Conservation (phyloP, 306 rosid species). For the Quillaja saponaria region DNA sequence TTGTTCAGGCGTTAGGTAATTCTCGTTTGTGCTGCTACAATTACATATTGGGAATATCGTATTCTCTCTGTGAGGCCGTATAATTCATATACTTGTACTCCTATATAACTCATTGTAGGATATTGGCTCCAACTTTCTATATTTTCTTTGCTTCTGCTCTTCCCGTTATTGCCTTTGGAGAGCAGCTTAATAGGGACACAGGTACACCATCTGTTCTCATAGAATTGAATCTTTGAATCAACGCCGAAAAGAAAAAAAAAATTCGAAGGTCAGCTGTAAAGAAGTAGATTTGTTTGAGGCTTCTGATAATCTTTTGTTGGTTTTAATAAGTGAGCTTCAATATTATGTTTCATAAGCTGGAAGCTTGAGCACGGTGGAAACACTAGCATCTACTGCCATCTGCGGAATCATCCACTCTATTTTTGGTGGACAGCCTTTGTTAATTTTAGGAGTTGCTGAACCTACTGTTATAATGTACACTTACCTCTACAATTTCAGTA, state of each 20-base stretch:
- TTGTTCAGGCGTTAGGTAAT: slow-evolving; percentile 63
- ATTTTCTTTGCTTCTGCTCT: slow-evolving; percentile 92
- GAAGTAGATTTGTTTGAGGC: background rate
- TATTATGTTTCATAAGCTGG: slow-evolving; percentile 46
- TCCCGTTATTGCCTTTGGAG: slow-evolving; percentile 89
- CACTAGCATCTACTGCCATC: slow-evolving; percentile 85
- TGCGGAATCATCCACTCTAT: slow-evolving; percentile 88
- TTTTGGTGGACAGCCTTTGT: slow-evolving; percentile 90
- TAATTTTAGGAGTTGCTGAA: slow-evolving; percentile 94
- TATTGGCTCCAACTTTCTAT: slow-evolving; percentile 87
- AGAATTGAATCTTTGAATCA: slow-evolving; percentile 6
- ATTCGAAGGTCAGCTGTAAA: background rate
- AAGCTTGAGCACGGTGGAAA: slow-evolving; percentile 88
- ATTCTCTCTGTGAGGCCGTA: background rate
- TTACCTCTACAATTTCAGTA: slow-evolving; percentile 62
- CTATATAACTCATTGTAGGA: slow-evolving; percentile 40
- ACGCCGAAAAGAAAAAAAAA: no score
- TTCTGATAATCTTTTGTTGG: slow-evolving; percentile 1
- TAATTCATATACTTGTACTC: slow-evolving; percentile 17
- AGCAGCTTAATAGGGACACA: slow-evolving; percentile 76
- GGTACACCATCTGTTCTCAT: slow-evolving; percentile 41
- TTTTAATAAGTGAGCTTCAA: slow-evolving; percentile 8
- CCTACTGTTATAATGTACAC: slow-evolving; percentile 93
- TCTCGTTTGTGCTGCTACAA: background rate
- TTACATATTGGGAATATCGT: background rate